phyloP scores from a whole-genome alignment of 2,329 filamentous ascomycete genomes.

The Coniochaeta hoffmannii region DNA sequence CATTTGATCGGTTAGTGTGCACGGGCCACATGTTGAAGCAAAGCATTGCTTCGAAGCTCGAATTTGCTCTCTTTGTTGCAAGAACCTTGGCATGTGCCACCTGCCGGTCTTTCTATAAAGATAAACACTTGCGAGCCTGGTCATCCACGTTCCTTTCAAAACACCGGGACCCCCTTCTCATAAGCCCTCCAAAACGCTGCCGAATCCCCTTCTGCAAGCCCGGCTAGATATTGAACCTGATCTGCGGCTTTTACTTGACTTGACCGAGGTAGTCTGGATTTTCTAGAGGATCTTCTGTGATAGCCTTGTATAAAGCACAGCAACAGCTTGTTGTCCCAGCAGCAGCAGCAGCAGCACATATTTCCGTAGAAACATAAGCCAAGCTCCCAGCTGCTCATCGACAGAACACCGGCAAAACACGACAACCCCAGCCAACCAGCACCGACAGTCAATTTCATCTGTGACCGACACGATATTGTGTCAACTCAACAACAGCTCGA shows the following conservation, averaged over 20 bases:
- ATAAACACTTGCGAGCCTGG: not conserved
- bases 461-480: no score
- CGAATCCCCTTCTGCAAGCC: not conserved
- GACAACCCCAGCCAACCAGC: conserved; percentile 1
- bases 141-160: not conserved
- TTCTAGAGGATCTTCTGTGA: not conserved
- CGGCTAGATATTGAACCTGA: not conserved
- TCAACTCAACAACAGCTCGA: not conserved
- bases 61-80: not conserved
- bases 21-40: not conserved
- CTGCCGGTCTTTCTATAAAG: not conserved
- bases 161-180: not conserved
- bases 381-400: not conserved
- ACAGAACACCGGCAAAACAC: conserved; percentile 1
- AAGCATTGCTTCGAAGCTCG: not conserved
- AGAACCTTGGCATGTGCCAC: not conserved
- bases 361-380: not conserved
- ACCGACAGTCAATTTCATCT: no score
- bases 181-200: not conserved
- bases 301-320: not conserved
- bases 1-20: not conserved
- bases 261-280: not conserved
- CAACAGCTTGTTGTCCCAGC: not conserved
- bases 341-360: not conserved
- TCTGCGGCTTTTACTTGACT: not conserved